Evolutionary conservation across 108 stramenopile genomes (phyloP), one percentile per base, ranked within the genome.

Genomic region (Fragilaria crotonensis): DNA sequence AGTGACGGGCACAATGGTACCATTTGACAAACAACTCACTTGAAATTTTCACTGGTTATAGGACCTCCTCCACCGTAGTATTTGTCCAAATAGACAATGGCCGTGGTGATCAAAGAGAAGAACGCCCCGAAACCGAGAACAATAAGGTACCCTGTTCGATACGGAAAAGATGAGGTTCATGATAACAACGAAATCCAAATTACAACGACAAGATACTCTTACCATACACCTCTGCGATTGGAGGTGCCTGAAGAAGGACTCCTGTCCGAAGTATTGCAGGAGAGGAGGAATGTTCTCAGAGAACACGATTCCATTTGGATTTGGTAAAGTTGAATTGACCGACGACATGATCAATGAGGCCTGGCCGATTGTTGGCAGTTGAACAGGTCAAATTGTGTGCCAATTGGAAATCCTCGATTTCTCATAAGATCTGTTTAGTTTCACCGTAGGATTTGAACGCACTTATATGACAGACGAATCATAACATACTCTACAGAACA

Each of bases 101-200:
- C 30, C 28, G 85, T 87, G 22, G 93, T 92, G 60, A 95, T 70
- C 72, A 91, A 25, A 41, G 75, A 72, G 80, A 94, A 91, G 66
- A 89, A 67, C 2, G 76, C 52, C 23, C 93, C 93, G 59, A 95
- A 92, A 44, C 90, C 89, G 41, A 95, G 28, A 7, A 95, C 90
- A 45, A 90, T 81, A 18, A 65, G 14, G 52, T 80, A 83, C 9
- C 7, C 20, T 20, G 14, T 19, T 21, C 14, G 49, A 51, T n/a
- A 14, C 49, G 20, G 7, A 21, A 14, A 44, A 44, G 17, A 44
- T 14, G 17, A 44, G 41, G 9, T 14, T 44, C 20, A 20, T 51
- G 11, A n/a, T 7, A 19, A n/a, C 9, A 51, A 19, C 7, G n/a
- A 51, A n/a, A 9, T 51, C n/a, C 11, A 19, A 21, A 19, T 51